Percentiles rank a stretch among this genome's conserved stretches.
Evolutionary conservation across 2,329 filamentous ascomycete species (phyloP).

Genomic region (Alternaria longipes): DNA sequence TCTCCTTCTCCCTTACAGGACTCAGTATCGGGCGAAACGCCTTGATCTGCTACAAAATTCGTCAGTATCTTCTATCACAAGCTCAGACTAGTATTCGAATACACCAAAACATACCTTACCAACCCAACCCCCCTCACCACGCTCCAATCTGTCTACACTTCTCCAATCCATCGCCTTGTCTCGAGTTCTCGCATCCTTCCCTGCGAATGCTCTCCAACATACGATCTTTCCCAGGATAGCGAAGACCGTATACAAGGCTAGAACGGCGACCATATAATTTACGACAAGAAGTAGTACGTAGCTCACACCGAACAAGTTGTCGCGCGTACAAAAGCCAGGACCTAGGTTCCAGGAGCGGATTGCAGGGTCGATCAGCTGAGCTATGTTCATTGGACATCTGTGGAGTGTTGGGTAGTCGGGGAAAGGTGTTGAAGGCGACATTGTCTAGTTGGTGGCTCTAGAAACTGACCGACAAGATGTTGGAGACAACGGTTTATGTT

Average conservation of each 20-base stretch:
- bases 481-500: not conserved
- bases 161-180: not conserved
- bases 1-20: not conserved
- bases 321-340: conserved; percentile 1
- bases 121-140: not conserved
- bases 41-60: not conserved
- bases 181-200: not conserved
- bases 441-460: not conserved
- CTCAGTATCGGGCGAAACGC: not conserved
- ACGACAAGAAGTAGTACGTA: not conserved
- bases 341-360: conserved; percentile 1
- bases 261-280: not conserved
- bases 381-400: not conserved
- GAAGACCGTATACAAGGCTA: not conserved
- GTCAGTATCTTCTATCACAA: not conserved
- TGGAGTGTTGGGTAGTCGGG: conserved; percentile 1
- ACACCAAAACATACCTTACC: not conserved
- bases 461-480: not conserved
- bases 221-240: not conserved
- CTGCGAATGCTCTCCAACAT: not conserved
- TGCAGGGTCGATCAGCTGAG: not conserved
- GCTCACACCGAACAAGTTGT: conserved; percentile 1
- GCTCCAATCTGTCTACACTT: not conserved
- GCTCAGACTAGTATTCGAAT: not conserved
- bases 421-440: not conserved